Evolutionary conservation across 441 rosid genomes (phyloP).

Genomic region (Aquilaria agallochum): DNA sequence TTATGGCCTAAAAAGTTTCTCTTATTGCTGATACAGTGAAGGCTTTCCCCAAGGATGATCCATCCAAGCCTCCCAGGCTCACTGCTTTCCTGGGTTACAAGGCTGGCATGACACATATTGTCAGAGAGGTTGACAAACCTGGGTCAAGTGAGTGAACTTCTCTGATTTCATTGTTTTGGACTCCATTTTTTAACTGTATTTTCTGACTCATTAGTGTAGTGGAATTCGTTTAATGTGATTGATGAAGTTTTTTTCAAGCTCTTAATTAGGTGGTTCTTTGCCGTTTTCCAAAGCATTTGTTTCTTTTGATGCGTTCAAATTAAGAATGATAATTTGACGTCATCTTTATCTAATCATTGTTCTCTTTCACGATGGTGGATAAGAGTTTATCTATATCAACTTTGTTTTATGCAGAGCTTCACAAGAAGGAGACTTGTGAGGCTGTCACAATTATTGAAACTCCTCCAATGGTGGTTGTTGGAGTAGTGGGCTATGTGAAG

Average conservation of each 20-base stretch:
- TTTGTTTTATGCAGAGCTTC: constrained; percentile 50
- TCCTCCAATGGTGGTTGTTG: constrained; percentile 87
- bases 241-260: background rate
- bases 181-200: no score
- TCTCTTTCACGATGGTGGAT: background rate
- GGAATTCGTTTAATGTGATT: background rate
- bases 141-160: constrained; percentile 69
- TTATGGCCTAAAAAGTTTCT: background rate
- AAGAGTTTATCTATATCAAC: background rate
- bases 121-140: constrained; percentile 89
- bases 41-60: constrained; percentile 91
- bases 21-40: constrained; percentile 49
- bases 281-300: no score
- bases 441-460: constrained; percentile 86
- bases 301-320: no score
- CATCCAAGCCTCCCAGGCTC: constrained; percentile 66
- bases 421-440: constrained; percentile 95
- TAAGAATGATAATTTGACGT: background rate
- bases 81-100: constrained; percentile 94
- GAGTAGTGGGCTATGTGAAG: constrained; percentile 81
- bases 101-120: constrained; percentile 97
- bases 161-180: background rate
- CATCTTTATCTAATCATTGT: background rate
- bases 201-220: background rate
- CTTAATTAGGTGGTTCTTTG: background rate